Conservation (phyloP, 495 filamentous ascomycete genomes). For the Annulohypoxylon moriforme region DNA sequence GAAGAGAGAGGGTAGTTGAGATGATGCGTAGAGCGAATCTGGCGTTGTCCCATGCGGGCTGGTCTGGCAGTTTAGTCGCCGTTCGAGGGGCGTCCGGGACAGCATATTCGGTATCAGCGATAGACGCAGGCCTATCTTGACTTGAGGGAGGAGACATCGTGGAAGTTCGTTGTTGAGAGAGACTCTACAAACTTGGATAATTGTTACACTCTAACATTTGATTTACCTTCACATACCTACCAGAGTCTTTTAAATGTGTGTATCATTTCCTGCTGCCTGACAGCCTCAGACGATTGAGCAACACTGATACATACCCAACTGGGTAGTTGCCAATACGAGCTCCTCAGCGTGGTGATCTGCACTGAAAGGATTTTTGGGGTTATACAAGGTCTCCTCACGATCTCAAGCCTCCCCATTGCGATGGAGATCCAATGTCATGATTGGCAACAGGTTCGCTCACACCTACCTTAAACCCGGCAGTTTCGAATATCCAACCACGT, state of each 20-base stretch:
- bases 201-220: background rate
- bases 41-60: slow-evolving; percentile 12
- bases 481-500: background rate
- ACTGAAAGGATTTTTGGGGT: slow-evolving; percentile 6
- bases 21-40: slow-evolving; percentile 17
- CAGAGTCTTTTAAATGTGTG: background rate
- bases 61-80: background rate
- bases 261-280: background rate
- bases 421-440: slow-evolving; percentile 2
- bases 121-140: background rate
- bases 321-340: slow-evolving; percentile 12
- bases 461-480: background rate
- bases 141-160: slow-evolving; percentile 19
- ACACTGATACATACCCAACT: background rate
- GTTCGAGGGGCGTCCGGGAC: background rate
- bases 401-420: background rate
- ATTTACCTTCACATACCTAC: background rate
- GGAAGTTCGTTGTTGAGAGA: background rate
- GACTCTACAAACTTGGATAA: background rate
- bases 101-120: background rate
- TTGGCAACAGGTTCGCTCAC: background rate
- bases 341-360: slow-evolving; percentile 5
- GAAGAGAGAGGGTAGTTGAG: slow-evolving; percentile 2
- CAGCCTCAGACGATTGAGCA: background rate
- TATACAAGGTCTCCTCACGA: background rate